Evolutionary conservation across 2,329 filamentous ascomycete genomes (phyloP).

Genomic region (Diaporthe vaccinii): DNA sequence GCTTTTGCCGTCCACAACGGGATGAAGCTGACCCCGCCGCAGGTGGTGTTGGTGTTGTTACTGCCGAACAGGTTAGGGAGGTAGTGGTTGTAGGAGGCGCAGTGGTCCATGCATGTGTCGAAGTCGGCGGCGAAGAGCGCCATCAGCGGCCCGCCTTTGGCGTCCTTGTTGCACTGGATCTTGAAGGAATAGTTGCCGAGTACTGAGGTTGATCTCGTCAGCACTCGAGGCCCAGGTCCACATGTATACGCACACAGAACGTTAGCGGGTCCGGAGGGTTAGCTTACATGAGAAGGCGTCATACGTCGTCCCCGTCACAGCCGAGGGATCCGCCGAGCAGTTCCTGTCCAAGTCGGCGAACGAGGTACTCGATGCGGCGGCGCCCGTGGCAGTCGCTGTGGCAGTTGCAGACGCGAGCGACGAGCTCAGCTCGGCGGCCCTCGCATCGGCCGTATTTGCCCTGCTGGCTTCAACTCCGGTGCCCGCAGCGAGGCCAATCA

Average conservation of each 20-base stretch:
- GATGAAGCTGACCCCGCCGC: slow-evolving; percentile 57
- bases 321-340: slow-evolving; percentile 53
- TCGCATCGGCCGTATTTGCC: slow-evolving; percentile 53
- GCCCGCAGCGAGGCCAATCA: slow-evolving; percentile 60
- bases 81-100: slow-evolving; percentile 55
- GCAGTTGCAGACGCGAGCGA: slow-evolving; percentile 43
- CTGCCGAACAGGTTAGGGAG: slow-evolving; percentile 46
- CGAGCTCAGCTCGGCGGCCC: slow-evolving; percentile 49
- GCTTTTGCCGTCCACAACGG: slow-evolving; percentile 57
- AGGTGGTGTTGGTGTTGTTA: slow-evolving; percentile 51
- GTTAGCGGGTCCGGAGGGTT: too few species aligned
- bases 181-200: slow-evolving; percentile 53
- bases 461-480: slow-evolving; percentile 57
- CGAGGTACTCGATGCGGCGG: slow-evolving; percentile 46
- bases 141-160: slow-evolving; percentile 53
- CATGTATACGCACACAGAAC: neutral
- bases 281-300: slow-evolving; percentile 54
- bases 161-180: slow-evolving; percentile 60
- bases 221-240: neutral
- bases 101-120: slow-evolving; percentile 62
- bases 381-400: slow-evolving; percentile 41
- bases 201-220: slow-evolving; percentile 49
- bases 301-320: slow-evolving; percentile 55
- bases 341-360: slow-evolving; percentile 54
- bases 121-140: slow-evolving; percentile 59